Conservation (phyloP, 345 rosid species). For the Zanthoxylum bungeanum region DNA sequence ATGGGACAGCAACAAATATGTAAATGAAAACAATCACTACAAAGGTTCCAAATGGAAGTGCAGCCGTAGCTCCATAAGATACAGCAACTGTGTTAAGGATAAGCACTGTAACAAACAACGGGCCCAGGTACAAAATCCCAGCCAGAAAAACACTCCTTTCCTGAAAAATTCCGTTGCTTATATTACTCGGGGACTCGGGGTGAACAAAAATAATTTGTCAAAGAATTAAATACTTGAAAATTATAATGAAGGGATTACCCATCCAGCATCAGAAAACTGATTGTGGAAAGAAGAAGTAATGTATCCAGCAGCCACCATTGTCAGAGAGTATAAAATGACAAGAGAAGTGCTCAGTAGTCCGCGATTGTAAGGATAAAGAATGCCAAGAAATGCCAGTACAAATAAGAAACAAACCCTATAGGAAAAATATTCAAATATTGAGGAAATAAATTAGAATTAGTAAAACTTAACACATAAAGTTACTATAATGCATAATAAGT, state of each 20-base stretch:
- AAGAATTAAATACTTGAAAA: neutral
- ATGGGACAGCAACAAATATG: constrained; percentile 45
- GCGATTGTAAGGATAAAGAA: constrained; percentile 72
- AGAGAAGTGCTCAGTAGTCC: constrained; percentile 58
- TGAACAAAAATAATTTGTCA: neutral
- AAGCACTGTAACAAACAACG: constrained; percentile 42
- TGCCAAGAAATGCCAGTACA: constrained; percentile 53
- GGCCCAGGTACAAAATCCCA: constrained; percentile 60
- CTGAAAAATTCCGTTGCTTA: constrained; percentile 32
- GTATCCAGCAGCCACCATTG: constrained; percentile 74
- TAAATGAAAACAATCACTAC: constrained; percentile 50
- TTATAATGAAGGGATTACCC: constrained; percentile 44
- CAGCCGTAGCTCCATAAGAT: constrained; percentile 68
- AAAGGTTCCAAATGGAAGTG: constrained; percentile 80
- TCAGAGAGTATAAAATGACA: constrained; percentile 48
- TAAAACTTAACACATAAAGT: neutral
- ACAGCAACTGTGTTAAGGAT: constrained; percentile 62
- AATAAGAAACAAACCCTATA: constrained; percentile 52
- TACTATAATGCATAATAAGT: neutral
- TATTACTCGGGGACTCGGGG: constrained; percentile 5
- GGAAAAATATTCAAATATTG: constrained; percentile 21
- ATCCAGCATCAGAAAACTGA: constrained; percentile 61
- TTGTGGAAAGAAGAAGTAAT: constrained; percentile 63
- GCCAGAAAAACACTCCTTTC: constrained; percentile 60
- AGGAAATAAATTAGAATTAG: constrained; percentile 1